Conservation (phyloP, 257 asterid genomes). For the Solanum piurae region DNA sequence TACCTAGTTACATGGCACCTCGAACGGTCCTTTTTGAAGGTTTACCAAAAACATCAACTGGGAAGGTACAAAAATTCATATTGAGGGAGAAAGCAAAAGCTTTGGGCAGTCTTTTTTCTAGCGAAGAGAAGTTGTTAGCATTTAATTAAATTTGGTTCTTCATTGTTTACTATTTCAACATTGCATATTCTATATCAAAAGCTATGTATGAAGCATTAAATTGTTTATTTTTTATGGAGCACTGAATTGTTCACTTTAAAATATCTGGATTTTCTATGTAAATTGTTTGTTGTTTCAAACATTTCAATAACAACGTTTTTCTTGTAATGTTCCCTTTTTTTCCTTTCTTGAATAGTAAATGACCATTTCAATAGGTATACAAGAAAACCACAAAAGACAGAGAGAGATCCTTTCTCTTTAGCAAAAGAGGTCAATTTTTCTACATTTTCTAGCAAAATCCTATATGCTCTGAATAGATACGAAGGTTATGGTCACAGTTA, state of each 20-base stretch:
- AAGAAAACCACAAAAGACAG: neutral
- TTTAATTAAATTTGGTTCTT: too few relatives aligned
- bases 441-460: too few relatives aligned
- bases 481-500: too few relatives aligned
- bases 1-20: conserved; percentile 2
- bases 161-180: too few relatives aligned
- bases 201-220: neutral
- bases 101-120: conserved; percentile 10
- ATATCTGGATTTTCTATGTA: too few relatives aligned
- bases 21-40: neutral
- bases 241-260: too few relatives aligned
- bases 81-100: conserved; percentile 21
- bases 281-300: neutral
- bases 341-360: neutral
- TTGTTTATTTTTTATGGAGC: neutral
- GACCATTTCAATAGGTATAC: neutral
- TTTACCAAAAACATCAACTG: conserved; percentile 14
- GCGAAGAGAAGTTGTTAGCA: neutral
- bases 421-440: too few relatives aligned
- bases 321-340: neutral
- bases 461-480: too few relatives aligned
- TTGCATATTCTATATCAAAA: too few relatives aligned
- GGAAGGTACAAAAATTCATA: conserved; percentile 17
- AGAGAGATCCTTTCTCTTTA: too few relatives aligned
- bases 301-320: neutral